Conservation (phyloP, 169 alveolate genomes). For the Eimeria acervulina region DNA sequence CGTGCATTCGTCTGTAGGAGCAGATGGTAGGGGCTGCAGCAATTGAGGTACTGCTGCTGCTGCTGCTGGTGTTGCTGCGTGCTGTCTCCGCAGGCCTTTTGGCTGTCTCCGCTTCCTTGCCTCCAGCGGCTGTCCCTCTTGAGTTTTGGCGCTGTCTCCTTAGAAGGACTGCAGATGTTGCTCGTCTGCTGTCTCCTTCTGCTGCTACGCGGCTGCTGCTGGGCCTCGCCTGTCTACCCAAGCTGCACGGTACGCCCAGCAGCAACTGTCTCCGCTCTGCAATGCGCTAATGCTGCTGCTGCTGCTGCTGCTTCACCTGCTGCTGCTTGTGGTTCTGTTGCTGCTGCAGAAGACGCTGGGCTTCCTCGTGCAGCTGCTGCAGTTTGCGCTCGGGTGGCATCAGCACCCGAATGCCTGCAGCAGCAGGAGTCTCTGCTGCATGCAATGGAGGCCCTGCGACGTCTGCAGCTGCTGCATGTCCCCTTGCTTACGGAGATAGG, state of each 20-base stretch:
- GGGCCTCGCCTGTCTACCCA: constrained; percentile 31
- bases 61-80: constrained; percentile 18
- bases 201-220: constrained; percentile 44
- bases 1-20: neutral
- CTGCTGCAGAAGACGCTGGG: constrained; percentile 48
- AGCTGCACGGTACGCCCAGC: constrained; percentile 35
- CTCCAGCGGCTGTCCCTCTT: constrained; percentile 28
- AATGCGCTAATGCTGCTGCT: neutral
- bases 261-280: neutral
- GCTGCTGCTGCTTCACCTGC: neutral
- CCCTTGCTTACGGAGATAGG: constrained; percentile 60
- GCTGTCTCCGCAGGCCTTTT: constrained; percentile 8
- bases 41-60: neutral
- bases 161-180: constrained; percentile 22
- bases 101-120: constrained; percentile 55
- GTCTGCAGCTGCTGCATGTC: constrained; percentile 33
- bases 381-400: constrained; percentile 22
- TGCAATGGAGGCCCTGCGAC: constrained; percentile 47
- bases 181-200: constrained; percentile 41
- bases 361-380: neutral
- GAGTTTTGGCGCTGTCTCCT: constrained; percentile 67
- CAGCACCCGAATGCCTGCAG: constrained; percentile 39
- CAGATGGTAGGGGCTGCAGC: neutral
- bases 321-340: neutral
- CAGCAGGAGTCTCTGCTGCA: neutral